Percentiles rank a stretch among this genome's conserved stretches.
Conservation (phyloP, 1,284 basidiomycete species). For the Pterula multifida region DNA sequence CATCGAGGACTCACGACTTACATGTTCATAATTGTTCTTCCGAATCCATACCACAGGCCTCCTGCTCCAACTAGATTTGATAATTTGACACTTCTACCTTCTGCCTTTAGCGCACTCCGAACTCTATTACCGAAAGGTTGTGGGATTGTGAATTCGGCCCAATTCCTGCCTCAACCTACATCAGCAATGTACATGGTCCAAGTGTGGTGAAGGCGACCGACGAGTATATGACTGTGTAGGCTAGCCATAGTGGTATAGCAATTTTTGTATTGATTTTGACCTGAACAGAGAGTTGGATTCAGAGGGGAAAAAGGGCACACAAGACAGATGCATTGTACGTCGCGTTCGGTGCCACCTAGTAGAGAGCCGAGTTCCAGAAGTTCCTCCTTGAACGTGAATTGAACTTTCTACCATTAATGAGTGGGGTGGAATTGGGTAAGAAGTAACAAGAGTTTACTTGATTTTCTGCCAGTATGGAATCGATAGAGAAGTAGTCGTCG, state of each 20-base stretch:
- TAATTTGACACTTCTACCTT: slow-evolving; percentile 69
- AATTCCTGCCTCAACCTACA: slow-evolving; percentile 40
- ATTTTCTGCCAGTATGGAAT: slow-evolving; percentile 82
- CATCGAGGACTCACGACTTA: slow-evolving; percentile 22
- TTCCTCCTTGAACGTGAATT: slow-evolving; percentile 79
- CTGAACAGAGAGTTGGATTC: slow-evolving; percentile 24
- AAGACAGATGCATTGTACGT: slow-evolving; percentile 36
- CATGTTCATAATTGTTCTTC: slow-evolving; percentile 73
- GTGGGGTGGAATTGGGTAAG: slow-evolving; percentile 4
- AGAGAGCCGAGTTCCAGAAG: slow-evolving; percentile 83
- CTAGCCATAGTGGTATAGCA: slow-evolving; percentile 80
- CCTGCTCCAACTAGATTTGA: slow-evolving; percentile 76
- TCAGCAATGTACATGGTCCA: background rate
- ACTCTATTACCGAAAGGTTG: slow-evolving; percentile 65
- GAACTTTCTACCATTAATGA: slow-evolving; percentile 67
- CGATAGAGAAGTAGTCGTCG: slow-evolving; percentile 79
- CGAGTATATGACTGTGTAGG: slow-evolving; percentile 74
- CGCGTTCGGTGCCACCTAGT: slow-evolving; percentile 69
- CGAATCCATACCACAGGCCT: slow-evolving; percentile 84
- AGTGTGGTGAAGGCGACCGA: slow-evolving; percentile 19
- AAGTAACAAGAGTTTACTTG: slow-evolving; percentile 44
- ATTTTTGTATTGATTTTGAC: slow-evolving; percentile 64
- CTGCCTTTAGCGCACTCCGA: slow-evolving; percentile 75
- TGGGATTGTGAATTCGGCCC: slow-evolving; percentile 78
- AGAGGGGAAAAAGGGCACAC: background rate